phyloP scores from a whole-genome alignment of 331 rosid species.

The Pyracantha coccinea region DNA sequence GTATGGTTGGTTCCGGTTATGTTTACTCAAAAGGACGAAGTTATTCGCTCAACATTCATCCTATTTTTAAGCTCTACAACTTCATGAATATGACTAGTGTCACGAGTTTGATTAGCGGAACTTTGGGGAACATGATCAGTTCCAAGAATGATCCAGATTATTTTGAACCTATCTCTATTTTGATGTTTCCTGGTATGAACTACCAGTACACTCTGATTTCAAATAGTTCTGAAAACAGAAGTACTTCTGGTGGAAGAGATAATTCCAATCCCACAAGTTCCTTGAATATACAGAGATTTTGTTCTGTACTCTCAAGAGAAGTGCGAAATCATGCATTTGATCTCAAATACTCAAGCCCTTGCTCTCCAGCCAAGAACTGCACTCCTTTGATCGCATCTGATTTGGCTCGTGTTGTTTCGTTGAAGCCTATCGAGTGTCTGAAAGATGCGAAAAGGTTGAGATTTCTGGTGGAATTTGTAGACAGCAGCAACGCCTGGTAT shows the following conservation, averaged over 20 bases:
- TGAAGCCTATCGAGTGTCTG: slow-evolving; percentile 24
- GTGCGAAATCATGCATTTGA: not conserved
- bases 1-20: slow-evolving; percentile 38
- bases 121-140: slow-evolving; percentile 23
- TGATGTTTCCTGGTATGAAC: slow-evolving; percentile 30
- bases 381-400: not conserved
- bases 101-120: slow-evolving; percentile 35
- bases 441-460: slow-evolving; percentile 17
- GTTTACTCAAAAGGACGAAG: slow-evolving; percentile 9
- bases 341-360: slow-evolving; percentile 10
- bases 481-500: not conserved
- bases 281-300: not conserved
- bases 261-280: not conserved
- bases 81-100: slow-evolving; percentile 22
- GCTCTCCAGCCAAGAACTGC: not conserved
- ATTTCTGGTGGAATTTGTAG: slow-evolving; percentile 19
- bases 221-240: not conserved
- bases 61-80: slow-evolving; percentile 34
- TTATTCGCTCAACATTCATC: not conserved
- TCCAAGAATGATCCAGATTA: slow-evolving; percentile 4
- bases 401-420: slow-evolving; percentile 23
- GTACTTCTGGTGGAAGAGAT: slow-evolving; percentile 1
- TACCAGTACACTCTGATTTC: slow-evolving; percentile 31
- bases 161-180: slow-evolving; percentile 35
- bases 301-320: slow-evolving; percentile 8